Evolutionary conservation across 2,329 filamentous ascomycete species (phyloP).

Genomic region (Aspergillus calidoustus): DNA sequence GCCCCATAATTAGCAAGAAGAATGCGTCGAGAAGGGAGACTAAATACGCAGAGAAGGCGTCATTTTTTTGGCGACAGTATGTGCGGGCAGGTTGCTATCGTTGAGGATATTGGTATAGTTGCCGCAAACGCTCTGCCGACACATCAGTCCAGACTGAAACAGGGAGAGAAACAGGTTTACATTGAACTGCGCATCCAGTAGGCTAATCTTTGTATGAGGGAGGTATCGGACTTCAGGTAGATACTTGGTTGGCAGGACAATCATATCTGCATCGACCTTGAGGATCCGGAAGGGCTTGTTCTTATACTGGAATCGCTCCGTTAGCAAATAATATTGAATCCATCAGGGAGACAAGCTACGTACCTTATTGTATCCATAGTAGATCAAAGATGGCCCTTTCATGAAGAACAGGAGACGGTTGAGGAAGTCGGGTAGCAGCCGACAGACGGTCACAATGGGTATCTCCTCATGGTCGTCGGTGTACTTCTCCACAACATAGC

Average conservation of each 20-base stretch:
- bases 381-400: conserved; percentile 28
- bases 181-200: conserved; percentile 34
- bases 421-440: conserved; percentile 29
- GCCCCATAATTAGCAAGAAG: conserved; percentile 1
- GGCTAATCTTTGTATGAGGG: conserved; percentile 26
- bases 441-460: conserved; percentile 28
- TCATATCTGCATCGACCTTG: conserved; percentile 35
- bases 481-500: not conserved
- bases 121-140: conserved; percentile 32
- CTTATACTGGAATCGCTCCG: conserved; percentile 28
- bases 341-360: not conserved
- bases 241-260: conserved; percentile 35
- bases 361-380: conserved; percentile 33
- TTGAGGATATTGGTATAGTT: conserved; percentile 34
- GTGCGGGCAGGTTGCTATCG: conserved; percentile 29
- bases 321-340: not conserved
- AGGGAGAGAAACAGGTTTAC: conserved; percentile 17
- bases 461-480: conserved; percentile 16
- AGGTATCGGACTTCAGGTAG: conserved; percentile 30
- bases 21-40: not conserved
- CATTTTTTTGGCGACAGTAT: conserved; percentile 30
- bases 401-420: conserved; percentile 34
- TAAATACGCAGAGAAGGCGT: conserved; percentile 30
- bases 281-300: conserved; percentile 33
- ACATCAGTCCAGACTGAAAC: not conserved